These are phyloP conservation scores for Pontederia crassipes DNA, from an alignment of 176 grass and related monocot genomes.

Conservation along the genomic window DNA sequence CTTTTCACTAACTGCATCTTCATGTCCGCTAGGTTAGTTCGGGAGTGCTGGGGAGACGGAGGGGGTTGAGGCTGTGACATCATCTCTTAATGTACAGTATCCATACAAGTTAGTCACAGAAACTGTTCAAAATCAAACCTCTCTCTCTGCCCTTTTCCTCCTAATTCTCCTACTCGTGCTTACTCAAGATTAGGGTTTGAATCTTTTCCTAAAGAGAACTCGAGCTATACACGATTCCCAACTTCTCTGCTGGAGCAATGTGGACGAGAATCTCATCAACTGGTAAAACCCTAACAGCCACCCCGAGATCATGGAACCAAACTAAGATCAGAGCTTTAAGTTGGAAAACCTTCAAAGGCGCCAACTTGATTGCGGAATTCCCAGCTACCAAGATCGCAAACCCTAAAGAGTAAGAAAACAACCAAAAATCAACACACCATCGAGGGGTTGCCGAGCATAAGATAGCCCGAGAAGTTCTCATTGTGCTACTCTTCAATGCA, in stretches of 20 bases:
- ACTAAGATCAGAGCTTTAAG: conserved; percentile 3
- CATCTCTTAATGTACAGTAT: conserved; percentile 36
- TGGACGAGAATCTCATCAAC: conserved; percentile 52
- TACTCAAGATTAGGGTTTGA: conserved; percentile 42
- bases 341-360: conserved; percentile 26
- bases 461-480: background rate
- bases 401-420: background rate
- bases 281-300: conserved; percentile 26
- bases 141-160: background rate
- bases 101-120: conserved; percentile 36
- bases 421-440: background rate
- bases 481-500: background rate
- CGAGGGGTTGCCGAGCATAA: background rate
- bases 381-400: background rate
- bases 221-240: conserved; percentile 38
- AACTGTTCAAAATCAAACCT: conserved; percentile 3
- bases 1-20: conserved; percentile 55
- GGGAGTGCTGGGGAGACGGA: conserved; percentile 34
- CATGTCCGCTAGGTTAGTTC: conserved; percentile 52
- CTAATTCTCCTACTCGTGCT: background rate
- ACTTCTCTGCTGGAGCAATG: conserved; percentile 32
- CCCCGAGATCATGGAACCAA: conserved; percentile 14
- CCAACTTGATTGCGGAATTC: conserved; percentile 15
- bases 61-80: conserved; percentile 22
- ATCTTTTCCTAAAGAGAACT: conserved; percentile 54